Evolutionary conservation across 2,329 filamentous ascomycete species (phyloP).

Genomic region (Biscogniauxia sp.): DNA sequence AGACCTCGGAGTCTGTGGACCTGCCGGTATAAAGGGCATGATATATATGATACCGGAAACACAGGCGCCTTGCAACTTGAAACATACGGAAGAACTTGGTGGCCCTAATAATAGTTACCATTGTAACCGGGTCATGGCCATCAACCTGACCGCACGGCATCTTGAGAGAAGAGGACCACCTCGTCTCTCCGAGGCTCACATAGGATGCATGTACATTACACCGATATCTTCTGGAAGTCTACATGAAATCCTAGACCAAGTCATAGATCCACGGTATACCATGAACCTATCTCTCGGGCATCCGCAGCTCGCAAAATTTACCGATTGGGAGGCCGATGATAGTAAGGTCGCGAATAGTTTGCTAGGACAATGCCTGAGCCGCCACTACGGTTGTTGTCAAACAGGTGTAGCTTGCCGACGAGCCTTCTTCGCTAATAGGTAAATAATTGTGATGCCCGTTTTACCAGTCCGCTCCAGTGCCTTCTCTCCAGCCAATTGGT

Average conservation of each 20-base stretch:
- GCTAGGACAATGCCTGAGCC: no score
- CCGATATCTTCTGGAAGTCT: no score
- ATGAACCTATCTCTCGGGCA: background rate
- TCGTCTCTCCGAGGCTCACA: no score
- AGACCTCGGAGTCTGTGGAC: no score
- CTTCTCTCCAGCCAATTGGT: constrained; percentile 78
- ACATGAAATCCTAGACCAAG: no score
- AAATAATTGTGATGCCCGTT: background rate
- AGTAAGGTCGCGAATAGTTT: no score
- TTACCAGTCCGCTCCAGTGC: constrained; percentile 39
- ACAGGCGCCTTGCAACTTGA: no score
- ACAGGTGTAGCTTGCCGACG: no score
- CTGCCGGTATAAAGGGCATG: background rate
- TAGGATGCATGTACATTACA: background rate
- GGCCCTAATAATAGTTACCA: background rate
- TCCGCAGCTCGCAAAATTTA: background rate
- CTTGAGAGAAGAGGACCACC: background rate
- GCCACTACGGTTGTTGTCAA: no score
- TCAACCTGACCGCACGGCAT: background rate
- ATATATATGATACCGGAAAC: background rate
- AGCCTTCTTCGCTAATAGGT: no score
- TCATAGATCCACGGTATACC: background rate
- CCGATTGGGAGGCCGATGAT: no score
- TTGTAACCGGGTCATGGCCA: background rate
- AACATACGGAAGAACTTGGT: no score